Conservation (phyloP, 768 basidiomycete species). For the Floccularia luteovirens region DNA sequence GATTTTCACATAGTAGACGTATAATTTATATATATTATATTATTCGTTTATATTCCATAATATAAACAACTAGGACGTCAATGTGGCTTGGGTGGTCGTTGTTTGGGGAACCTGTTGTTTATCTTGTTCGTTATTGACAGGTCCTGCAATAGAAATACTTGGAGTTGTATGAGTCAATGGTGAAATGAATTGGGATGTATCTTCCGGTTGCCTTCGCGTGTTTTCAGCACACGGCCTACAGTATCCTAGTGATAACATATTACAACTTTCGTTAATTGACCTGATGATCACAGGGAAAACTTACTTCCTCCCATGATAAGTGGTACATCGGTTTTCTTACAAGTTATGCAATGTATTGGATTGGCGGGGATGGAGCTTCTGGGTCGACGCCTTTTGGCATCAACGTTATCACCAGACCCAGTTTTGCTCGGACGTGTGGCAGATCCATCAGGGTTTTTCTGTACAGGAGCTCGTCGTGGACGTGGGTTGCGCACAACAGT, state of each 20-base stretch:
- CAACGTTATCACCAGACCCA: conserved; percentile 3
- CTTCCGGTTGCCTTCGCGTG: conserved; percentile 30
- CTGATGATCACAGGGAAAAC: conserved; percentile 15
- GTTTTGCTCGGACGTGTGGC: conserved; percentile 2
- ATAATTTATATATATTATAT: conserved; percentile 1
- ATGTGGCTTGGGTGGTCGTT: not conserved
- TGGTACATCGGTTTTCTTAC: conserved; percentile 63
- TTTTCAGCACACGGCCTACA: conserved; percentile 62
- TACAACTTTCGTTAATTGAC: not conserved
- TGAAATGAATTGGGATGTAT: not conserved
- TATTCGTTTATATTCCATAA: not conserved
- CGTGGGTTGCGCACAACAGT: conserved; percentile 18
- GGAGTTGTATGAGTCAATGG: not conserved
- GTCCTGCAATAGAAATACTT: not conserved
- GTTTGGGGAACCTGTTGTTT: no score
- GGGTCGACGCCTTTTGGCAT: conserved; percentile 31
- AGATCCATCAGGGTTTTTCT: conserved; percentile 21
- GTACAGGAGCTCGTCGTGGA: conserved; percentile 17
- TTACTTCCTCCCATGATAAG: conserved; percentile 71
- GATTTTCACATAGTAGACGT: conserved; percentile 26
- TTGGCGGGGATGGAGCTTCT: conserved; percentile 1
- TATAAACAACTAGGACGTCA: not conserved
- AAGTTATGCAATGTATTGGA: conserved; percentile 46
- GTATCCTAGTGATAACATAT: conserved; percentile 35
- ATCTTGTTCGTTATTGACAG: no score